Base-by-base conservation (phyloP, 495 filamentous ascomycete genomes). In the Chaetomium fimeti region DNA sequence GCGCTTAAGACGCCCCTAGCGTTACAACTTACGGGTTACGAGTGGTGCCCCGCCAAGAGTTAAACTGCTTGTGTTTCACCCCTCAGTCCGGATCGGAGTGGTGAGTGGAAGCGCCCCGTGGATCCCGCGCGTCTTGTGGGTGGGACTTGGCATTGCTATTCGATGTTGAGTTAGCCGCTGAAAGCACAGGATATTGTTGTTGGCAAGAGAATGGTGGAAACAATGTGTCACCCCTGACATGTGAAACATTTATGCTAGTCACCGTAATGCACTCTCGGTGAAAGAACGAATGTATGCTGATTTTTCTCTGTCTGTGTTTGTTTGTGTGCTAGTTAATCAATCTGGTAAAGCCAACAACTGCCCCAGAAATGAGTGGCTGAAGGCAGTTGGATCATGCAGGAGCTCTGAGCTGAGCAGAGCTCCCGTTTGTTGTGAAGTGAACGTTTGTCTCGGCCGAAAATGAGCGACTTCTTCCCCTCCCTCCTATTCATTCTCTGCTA, bases 291-390 rank as follows among this genome's bases (percentile, higher is more conserved):
- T 52, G 62, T 52, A 32, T 64, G 28, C 29, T 51, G 12, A 47
- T 45, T 58, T 42, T 32, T 61, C n/a, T 53, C 18, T 53, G 25
- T 32, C 27, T 53, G 16, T 28, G 27, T 47, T 22, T 53, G 48
- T 56, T 45, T 63, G 45, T 22, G 43, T 64, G 20, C 29, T 47
- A 54, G 20, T 20, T 47, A 61, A 58, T 58, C 29, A 22, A 18
- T 53, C 3, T 42, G 47, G 4, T 11, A 38, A 61, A 48, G 52
- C 11, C 52, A 54, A 27, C 51, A 58, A 64, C 57, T 61, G 58
- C 58, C 67, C 57, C 32, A 63, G 27, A 60, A 66, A 69, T 5
- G 67, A 69, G 64, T 55, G 67, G 51, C 64, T 59, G 51, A 13
- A 28, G 28, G 52, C 64, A 53, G 57, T 49, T 58, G 4, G 6